These are phyloP conservation scores for Tylopilus cervinicoccineus DNA, from an alignment of 768 basidiomycete genomes.

Conservation along the genomic window DNA sequence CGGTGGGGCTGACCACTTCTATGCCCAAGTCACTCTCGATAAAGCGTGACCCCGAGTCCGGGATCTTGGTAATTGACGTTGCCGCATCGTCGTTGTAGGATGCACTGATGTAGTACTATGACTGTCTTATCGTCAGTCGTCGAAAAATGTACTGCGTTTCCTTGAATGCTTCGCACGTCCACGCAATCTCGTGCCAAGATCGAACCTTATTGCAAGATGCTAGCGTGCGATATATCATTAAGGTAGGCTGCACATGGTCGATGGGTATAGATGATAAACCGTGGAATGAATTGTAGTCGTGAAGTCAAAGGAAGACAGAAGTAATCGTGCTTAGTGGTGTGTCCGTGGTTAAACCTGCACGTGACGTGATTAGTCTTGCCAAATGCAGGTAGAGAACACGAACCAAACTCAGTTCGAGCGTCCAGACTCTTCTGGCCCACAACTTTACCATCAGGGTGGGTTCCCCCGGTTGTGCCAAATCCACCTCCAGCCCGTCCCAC, in stretches of 20 bases:
- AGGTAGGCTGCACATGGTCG: constrained; percentile 24
- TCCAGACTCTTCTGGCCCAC: constrained; percentile 98
- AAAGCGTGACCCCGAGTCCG: too few species aligned
- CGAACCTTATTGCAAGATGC: constrained; percentile 20
- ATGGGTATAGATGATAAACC: constrained; percentile 25
- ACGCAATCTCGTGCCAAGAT: neutral
- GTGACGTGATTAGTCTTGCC: neutral
- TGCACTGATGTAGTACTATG: neutral
- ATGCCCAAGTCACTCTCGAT: too few species aligned
- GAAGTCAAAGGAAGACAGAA: constrained; percentile 11
- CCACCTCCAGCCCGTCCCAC: constrained; percentile 98
- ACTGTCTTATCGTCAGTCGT: neutral
- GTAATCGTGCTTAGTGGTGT: neutral
- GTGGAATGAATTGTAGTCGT: constrained; percentile 18
- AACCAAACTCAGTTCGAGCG: constrained; percentile 92
- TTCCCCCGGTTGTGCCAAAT: constrained; percentile 58
- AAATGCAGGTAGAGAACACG: constrained; percentile 17
- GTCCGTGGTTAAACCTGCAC: constrained; percentile 18
- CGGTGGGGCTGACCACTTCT: too few species aligned
- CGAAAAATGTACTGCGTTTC: too few species aligned
- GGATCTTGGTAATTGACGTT: too few species aligned
- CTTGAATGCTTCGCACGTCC: neutral
- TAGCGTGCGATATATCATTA: constrained; percentile 27
- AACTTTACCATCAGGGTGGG: constrained; percentile 69
- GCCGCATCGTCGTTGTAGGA: too few species aligned